A percentile compares a stretch with the other conserved stretches of the same genome.
Evolutionary conservation across 768 basidiomycete species (phyloP).

Genomic region (Termitomyces sp.): DNA sequence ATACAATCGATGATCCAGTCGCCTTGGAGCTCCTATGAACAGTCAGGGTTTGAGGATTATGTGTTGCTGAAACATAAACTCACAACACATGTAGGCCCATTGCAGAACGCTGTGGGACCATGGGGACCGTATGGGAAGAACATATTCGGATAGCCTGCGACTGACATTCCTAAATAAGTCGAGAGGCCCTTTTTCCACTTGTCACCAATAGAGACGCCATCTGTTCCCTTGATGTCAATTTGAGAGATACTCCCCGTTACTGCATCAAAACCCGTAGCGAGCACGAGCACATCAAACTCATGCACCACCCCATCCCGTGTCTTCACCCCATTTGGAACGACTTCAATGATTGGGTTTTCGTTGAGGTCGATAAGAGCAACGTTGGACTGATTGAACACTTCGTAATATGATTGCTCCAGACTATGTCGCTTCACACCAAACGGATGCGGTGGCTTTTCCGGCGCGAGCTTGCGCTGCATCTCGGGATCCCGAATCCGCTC

Average conservation of each 20-base stretch:
- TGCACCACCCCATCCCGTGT: constrained; percentile 14
- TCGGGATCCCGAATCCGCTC: constrained; percentile 8
- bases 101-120: too few species aligned
- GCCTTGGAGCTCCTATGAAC: too few species aligned
- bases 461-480: constrained; percentile 16
- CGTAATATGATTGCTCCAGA: constrained; percentile 22
- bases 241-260: constrained; percentile 19
- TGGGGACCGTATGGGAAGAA: too few species aligned
- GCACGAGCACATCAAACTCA: not conserved
- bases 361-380: constrained; percentile 16
- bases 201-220: constrained; percentile 17
- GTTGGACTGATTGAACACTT: constrained; percentile 24
- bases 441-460: constrained; percentile 20
- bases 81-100: too few species aligned
- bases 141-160: too few species aligned
- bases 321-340: constrained; percentile 19
- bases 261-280: not conserved
- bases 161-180: too few species aligned
- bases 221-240: constrained; percentile 16
- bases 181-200: constrained; percentile 21
- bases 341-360: constrained; percentile 7
- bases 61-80: too few species aligned
- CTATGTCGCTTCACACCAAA: constrained; percentile 22
- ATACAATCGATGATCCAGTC: too few species aligned
- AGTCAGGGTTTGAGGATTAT: too few species aligned